Base-by-base conservation (phyloP, 2,329 filamentous ascomycete genomes). In the Epichloe festucae region DNA sequence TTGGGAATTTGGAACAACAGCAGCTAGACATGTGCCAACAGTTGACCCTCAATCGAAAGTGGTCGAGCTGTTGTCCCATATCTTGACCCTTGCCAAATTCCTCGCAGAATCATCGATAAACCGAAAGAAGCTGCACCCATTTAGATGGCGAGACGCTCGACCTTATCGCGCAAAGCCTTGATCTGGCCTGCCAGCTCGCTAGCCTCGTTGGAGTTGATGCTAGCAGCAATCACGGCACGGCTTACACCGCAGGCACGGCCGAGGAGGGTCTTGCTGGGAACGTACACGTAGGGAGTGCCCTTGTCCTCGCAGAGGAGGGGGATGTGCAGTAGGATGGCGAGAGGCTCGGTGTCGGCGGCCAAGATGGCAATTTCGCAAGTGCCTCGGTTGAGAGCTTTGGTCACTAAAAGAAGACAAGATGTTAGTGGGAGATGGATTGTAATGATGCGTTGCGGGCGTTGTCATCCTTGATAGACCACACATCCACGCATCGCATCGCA, bases 61-160 rank as follows among this genome's bases (percentile, higher is more conserved):
- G 14, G 4, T 43, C 41, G 11, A 43, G n/a, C 21, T 4, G 12
- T 43, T 12, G 11, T 43, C 41, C 41, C 19, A 43, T 11, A 7
- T 43, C 27, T 12, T 6, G 17, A 4, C 11, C 41, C n/a, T 2
- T 14, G 5, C 8, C 4, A 43, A 12, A 43, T 19, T 21, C 6
- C 10, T 21, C 27, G 12, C 34, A 47, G n/a, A 17, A 17, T 11
- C 43, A n/a, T 39, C 34, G 19, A 21, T 15, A n/a, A 17, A 14
- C 31, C 34, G n/a, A 31, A 14, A 31, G n/a, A 15, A n/a, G 8
- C 27, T n/a, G 15, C 31, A 5, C 12, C 19, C 15, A 5, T 60
- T 80, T 84, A 96, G 73, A 96, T 95, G 76, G 91, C 89, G 60
- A 96, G 79, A 62, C 90, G 81, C 79, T 97, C 91, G 52, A 97